A percentile compares a stretch with the other conserved stretches of the same genome.
Conservation (phyloP, 495 filamentous ascomycete species). For the Astrothelium macrocarpum region DNA sequence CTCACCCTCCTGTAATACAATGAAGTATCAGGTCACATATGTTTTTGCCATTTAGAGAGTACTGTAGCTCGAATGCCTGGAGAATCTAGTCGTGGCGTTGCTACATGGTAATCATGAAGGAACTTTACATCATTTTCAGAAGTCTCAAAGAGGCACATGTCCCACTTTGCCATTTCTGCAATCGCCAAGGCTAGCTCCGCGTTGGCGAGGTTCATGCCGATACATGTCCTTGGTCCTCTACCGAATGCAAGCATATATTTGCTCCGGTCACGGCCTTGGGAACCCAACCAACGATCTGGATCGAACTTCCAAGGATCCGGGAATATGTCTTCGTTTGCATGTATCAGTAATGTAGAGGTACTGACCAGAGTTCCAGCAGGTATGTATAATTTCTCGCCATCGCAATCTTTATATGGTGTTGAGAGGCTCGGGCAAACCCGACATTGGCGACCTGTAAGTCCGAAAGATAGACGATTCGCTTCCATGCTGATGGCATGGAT, state of each 20-base stretch:
- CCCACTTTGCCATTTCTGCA: conserved; percentile 2
- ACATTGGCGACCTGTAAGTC: conserved; percentile 8
- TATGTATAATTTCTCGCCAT: not conserved
- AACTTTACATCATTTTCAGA: conserved; percentile 8
- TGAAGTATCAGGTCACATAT: not conserved
- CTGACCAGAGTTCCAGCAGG: conserved; percentile 12
- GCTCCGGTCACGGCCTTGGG: not conserved
- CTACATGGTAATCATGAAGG: conserved; percentile 10
- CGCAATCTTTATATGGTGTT: conserved; percentile 1
- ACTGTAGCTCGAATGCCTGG: not conserved
- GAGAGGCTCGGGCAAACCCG: conserved; percentile 10
- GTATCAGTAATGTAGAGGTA: conserved; percentile 11
- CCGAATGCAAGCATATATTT: conserved; percentile 23
- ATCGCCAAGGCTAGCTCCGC: conserved; percentile 28
- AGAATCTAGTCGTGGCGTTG: not conserved
- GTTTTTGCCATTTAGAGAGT: not conserved
- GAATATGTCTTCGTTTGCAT: conserved; percentile 14
- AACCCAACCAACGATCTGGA: conserved; percentile 14
- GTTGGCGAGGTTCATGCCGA: conserved; percentile 30
- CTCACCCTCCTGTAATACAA: too few relatives aligned
- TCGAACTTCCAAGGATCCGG: conserved; percentile 11
- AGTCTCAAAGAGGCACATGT: conserved; percentile 14
- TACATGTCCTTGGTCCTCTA: conserved; percentile 23
- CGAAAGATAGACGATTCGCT: conserved; percentile 34
- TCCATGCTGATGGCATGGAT: conserved; percentile 41